Evolutionary conservation across 2,329 filamentous ascomycete species (phyloP).

Genomic region (Gaeumannomyces sp.): DNA sequence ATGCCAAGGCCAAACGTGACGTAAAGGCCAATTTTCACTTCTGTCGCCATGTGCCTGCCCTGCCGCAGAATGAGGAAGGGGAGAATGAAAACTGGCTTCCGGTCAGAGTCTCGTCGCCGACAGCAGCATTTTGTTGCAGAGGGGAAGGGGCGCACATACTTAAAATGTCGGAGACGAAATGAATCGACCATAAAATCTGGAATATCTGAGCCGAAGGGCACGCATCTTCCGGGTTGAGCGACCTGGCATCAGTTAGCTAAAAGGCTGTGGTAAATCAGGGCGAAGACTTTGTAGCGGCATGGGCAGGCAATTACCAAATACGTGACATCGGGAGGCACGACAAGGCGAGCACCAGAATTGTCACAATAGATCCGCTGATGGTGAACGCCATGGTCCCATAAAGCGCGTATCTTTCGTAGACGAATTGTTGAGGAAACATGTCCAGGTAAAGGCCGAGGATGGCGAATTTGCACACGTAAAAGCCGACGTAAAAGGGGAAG

Average conservation of each 20-base stretch:
- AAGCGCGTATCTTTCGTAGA: neutral
- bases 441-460: neutral
- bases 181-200: neutral
- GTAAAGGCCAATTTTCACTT: neutral
- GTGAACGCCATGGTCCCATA: constrained; percentile 3
- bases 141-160: neutral
- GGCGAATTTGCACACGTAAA: constrained; percentile 2
- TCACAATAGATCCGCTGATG: neutral
- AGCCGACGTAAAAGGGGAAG: neutral
- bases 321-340: neutral
- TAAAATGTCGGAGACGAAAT: neutral
- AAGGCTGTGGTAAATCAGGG: neutral
- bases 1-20: neutral
- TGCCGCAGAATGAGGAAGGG: neutral
- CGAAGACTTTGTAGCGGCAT: neutral
- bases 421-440: constrained; percentile 1
- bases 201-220: neutral
- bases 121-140: too few species aligned
- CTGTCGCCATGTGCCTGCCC: neutral
- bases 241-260: neutral
- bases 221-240: neutral
- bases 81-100: neutral
- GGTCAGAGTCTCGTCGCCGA: neutral
- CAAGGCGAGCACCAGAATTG: neutral
- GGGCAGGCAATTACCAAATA: neutral